Evolutionary conservation across 441 rosid species (phyloP).

Genomic region (Adansonia madagascariensis): DNA sequence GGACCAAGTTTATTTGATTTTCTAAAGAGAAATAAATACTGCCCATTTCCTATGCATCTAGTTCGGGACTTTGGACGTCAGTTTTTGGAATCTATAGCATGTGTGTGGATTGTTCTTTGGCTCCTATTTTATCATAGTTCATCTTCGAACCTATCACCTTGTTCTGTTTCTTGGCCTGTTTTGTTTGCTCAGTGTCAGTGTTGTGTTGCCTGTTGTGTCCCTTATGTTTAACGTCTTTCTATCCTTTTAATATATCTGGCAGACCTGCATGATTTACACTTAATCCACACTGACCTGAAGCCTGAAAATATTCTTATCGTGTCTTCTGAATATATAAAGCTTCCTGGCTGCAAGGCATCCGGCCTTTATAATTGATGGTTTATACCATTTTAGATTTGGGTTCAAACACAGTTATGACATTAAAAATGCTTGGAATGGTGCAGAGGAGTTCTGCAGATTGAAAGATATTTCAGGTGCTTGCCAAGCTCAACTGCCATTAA

Average conservation of each 20-base stretch:
- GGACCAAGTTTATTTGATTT: conserved; percentile 96
- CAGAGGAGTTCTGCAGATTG: conserved; percentile 73
- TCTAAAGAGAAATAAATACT: conserved; percentile 90
- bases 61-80: conserved; percentile 93
- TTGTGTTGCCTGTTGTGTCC: conserved; percentile 6
- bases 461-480: conserved; percentile 68
- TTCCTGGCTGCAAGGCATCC: conserved; percentile 73
- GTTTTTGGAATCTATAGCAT: conserved; percentile 97
- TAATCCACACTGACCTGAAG: conserved; percentile 92
- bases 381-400: conserved; percentile 39
- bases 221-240: conserved; percentile 33
- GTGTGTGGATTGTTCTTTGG: conserved; percentile 74
- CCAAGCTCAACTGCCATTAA: conserved; percentile 95
- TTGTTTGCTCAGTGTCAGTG: conserved; percentile 35
- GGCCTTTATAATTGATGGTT: conserved; percentile 35
- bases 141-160: conserved; percentile 32
- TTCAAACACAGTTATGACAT: conserved; percentile 31
- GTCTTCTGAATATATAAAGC: conserved; percentile 70
- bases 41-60: conserved; percentile 89
- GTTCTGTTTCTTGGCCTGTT: conserved; percentile 34
- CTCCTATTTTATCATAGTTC: conserved; percentile 32
- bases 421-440: conserved; percentile 50
- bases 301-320: conserved; percentile 89
- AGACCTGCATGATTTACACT: conserved; percentile 82
- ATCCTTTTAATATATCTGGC: conserved; percentile 40